A percentile compares a stretch with the other conserved stretches of the same genome.
These are phyloP conservation scores for Blastobotrys persicus DNA, from an alignment of 1,139 yeast genomes.

Conservation along the genomic window DNA sequence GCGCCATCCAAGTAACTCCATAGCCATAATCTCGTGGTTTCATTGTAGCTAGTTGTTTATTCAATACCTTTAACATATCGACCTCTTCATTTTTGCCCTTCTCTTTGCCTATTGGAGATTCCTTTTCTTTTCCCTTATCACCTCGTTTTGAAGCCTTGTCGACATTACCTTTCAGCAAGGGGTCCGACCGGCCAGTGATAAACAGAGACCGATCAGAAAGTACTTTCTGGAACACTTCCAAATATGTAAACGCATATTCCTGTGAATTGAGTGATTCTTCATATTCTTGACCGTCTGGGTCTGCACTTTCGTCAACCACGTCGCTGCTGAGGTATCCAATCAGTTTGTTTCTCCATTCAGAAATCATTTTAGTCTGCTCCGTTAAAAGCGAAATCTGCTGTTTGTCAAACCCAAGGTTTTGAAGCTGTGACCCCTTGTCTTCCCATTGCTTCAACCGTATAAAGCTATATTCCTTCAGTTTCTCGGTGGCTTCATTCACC, in stretches of 20 bases:
- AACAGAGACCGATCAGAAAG: constrained; percentile 57
- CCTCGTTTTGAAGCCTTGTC: constrained; percentile 4
- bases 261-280: constrained; percentile 69
- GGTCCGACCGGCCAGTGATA: constrained; percentile 38
- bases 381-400: constrained; percentile 45
- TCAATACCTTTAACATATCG: constrained; percentile 5
- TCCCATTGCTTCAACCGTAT: not conserved
- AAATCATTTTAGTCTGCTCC: constrained; percentile 55
- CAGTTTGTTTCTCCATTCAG: constrained; percentile 53
- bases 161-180: constrained; percentile 15
- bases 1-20: constrained; percentile 2
- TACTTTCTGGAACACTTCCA: constrained; percentile 58
- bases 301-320: constrained; percentile 43
- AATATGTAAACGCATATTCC: constrained; percentile 61
- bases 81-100: constrained; percentile 6
- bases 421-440: not conserved
- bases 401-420: not conserved
- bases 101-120: constrained; percentile 18
- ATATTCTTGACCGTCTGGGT: constrained; percentile 76
- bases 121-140: constrained; percentile 1
- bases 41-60: not conserved
- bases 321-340: constrained; percentile 47
- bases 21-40: constrained; percentile 1
- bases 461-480: constrained; percentile 18
- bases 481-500: constrained; percentile 30